Conservation (phyloP, 805 yeast genomes). For the Wickerhamiella vanderwaltii region DNA sequence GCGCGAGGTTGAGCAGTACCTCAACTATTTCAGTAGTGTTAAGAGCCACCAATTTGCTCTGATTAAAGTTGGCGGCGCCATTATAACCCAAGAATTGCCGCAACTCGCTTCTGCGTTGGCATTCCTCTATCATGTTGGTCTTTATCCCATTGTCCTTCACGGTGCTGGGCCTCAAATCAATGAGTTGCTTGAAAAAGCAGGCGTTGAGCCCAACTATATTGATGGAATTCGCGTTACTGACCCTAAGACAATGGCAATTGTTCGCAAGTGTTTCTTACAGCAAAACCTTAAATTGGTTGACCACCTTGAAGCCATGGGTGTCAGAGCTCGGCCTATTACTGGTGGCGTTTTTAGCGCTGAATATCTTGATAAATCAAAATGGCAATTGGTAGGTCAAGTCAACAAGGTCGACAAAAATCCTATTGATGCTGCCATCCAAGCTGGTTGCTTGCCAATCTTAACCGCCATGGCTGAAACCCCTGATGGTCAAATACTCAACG, state of each 20-base stretch:
- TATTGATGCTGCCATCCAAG: constrained; percentile 85
- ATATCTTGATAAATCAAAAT: constrained; percentile 79
- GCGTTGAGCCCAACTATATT: constrained; percentile 88
- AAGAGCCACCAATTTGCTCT: constrained; percentile 89
- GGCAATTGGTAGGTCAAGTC: constrained; percentile 85
- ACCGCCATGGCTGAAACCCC: constrained; percentile 95
- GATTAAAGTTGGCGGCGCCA: constrained; percentile 98
- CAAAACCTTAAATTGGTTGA: constrained; percentile 92
- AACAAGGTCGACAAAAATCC: constrained; percentile 76
- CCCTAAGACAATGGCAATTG: constrained; percentile 88
- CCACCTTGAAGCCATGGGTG: constrained; percentile 92
- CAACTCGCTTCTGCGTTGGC: constrained; percentile 94
- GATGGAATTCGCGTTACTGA: constrained; percentile 97
- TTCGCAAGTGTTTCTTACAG: constrained; percentile 86
- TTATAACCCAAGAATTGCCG: constrained; percentile 85
- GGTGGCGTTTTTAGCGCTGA: constrained; percentile 95
- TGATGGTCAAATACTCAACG: constrained; percentile 92
- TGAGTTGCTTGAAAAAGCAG: constrained; percentile 81
- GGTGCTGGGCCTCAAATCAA: constrained; percentile 99
- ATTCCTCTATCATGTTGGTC: constrained; percentile 91
- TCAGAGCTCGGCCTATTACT: constrained; percentile 95
- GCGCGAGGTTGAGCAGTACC: constrained; percentile 94
- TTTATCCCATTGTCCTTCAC: constrained; percentile 91
- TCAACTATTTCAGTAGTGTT: constrained; percentile 92
- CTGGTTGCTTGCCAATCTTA: constrained; percentile 92